Percentiles rank a stretch among this genome's conserved stretches.
Evolutionary conservation across 192 early-diverging fungal genomes (phyloP).

Genomic region (Oehlia diaphana): DNA sequence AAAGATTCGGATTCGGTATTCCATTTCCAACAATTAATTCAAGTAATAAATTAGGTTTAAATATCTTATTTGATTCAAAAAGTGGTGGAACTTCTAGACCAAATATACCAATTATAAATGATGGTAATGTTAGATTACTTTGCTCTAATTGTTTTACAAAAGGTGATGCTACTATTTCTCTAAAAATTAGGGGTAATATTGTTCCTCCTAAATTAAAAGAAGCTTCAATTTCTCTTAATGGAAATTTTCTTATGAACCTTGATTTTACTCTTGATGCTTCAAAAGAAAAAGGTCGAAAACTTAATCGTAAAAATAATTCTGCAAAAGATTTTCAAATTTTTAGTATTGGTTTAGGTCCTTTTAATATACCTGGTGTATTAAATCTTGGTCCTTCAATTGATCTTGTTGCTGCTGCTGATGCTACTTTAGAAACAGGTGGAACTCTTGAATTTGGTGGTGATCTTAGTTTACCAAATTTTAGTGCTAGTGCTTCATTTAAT

Average conservation of each 20-base stretch:
- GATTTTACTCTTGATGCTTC: neutral
- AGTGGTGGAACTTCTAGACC: slow-evolving; percentile 1
- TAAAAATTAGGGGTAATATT: too few species aligned
- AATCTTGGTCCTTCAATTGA: slow-evolving; percentile 13
- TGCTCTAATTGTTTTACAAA: slow-evolving; percentile 9
- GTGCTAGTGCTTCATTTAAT: neutral
- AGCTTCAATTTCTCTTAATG: slow-evolving; percentile 4
- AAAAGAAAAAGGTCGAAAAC: too few species aligned
- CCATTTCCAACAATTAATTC: too few species aligned
- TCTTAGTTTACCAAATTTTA: neutral
- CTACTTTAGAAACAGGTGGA: neutral
- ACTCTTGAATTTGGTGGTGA: neutral
- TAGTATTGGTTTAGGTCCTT: neutral
- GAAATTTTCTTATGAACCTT: slow-evolving; percentile 11
- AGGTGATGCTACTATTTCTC: neutral
- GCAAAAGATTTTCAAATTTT: too few species aligned
- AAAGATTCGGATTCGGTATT: neutral
- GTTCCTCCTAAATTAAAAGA: neutral
- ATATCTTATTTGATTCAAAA: neutral
- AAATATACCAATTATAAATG: neutral
- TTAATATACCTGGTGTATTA: slow-evolving; percentile 3
- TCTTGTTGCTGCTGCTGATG: neutral
- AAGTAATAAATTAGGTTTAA: neutral
- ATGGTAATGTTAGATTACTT: neutral
- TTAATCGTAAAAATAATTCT: too few species aligned